Base-by-base conservation (phyloP, 108 stramenopile genomes). In the Schizochytrium sp. region DNA sequence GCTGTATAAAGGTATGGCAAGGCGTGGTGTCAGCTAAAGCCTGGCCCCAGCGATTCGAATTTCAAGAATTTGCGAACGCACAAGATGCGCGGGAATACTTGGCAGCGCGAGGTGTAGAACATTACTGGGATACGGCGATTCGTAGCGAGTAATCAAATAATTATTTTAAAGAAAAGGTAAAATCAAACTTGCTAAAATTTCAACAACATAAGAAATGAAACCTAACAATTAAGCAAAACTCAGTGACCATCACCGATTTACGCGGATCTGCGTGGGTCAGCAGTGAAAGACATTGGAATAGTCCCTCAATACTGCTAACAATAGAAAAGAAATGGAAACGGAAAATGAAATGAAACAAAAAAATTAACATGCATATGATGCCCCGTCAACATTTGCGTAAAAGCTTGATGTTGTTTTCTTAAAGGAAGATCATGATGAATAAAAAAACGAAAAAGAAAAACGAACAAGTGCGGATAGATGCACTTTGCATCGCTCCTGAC, bases 1-100 rank as follows among this genome's bases (percentile, higher is more conserved):
- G 42, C 12, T 83, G 76, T 53, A 53, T 83, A n/a, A 83, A 83
- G 40, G 76, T 83, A 28, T 83, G 76, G 76, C 76, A 83, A 83
- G 76, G 76, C 53, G 50, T 83, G 8, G 76, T 55, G 8, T 28
- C 76, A 5, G 28, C 10, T 5, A 49, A 55, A 40, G 55, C 47
- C 1, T 83, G 47, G 50, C 76, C 76, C 2, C 53, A 2, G 47
- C 49, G 53, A 40, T 83, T 83, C 28, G 76, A 83, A 28, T 83
- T 83, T 2, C 76, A 83, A 10, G 76, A 83, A 40, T 83, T 83
- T 28, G 53, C 50, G 38, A 19, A 47, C 12, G 76, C 50, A 47
- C 15, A 10, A 7, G 50, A 83, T 55, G 76, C 76, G 5, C 19
- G 40, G 50, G 28, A 1, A 17, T 83, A 55, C 28, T 10, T 83